Conservation (phyloP, 2,329 filamentous ascomycete species). For the Orbilia oligospora region DNA sequence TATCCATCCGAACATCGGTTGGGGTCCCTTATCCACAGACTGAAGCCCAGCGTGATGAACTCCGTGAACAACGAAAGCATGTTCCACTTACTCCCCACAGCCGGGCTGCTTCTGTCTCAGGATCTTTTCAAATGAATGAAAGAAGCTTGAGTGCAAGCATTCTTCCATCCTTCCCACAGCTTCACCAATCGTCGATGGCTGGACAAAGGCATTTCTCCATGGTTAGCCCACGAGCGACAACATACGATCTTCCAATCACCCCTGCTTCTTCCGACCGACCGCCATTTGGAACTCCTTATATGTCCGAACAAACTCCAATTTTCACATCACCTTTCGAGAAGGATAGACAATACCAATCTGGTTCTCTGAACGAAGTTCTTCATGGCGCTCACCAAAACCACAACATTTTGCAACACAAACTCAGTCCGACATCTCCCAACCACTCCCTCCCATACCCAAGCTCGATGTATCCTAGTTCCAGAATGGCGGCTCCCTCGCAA, state of each 20-base stretch:
- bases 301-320: slow-evolving; percentile 49
- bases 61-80: slow-evolving; percentile 51
- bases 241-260: slow-evolving; percentile 56
- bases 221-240: slow-evolving; percentile 54
- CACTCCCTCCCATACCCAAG: slow-evolving; percentile 60
- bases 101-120: slow-evolving; percentile 51
- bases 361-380: slow-evolving; percentile 56
- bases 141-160: slow-evolving; percentile 53
- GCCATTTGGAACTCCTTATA: slow-evolving; percentile 48
- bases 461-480: slow-evolving; percentile 59
- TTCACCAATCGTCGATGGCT: slow-evolving; percentile 51
- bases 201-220: slow-evolving; percentile 55
- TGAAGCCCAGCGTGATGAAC: slow-evolving; percentile 56
- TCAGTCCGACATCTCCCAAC: slow-evolving; percentile 59
- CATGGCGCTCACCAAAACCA: slow-evolving; percentile 56
- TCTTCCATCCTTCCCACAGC: slow-evolving; percentile 55
- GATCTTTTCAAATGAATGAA: slow-evolving; percentile 48
- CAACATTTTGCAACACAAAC: slow-evolving; percentile 61
- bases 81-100: slow-evolving; percentile 56
- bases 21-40: slow-evolving; percentile 58
- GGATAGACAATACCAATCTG: slow-evolving; percentile 55
- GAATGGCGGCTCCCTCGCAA: slow-evolving; percentile 55
- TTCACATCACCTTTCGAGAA: slow-evolving; percentile 60
- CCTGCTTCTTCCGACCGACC: slow-evolving; percentile 59
- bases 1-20: slow-evolving; percentile 55